These are phyloP conservation scores for Escovopsis sp. DNA, from an alignment of 2,329 filamentous ascomycete genomes.

Conservation along the genomic window DNA sequence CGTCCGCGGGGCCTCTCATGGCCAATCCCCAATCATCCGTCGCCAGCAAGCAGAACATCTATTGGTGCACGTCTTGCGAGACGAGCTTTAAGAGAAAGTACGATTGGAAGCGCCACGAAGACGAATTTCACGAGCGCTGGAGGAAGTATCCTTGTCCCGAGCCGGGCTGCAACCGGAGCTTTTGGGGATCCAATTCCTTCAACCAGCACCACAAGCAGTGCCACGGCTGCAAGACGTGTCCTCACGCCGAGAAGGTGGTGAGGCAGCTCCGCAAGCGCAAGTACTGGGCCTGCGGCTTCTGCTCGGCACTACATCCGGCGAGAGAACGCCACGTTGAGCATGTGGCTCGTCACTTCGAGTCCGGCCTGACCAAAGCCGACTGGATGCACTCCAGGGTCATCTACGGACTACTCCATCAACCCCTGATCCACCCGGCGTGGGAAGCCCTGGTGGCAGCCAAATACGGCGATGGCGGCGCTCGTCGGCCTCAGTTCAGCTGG, in stretches of 20 bases:
- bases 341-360: slow-evolving; percentile 52
- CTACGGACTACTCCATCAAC: slow-evolving; percentile 52
- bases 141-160: slow-evolving; percentile 54
- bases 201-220: slow-evolving; percentile 54
- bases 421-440: slow-evolving; percentile 47
- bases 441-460: slow-evolving; percentile 37
- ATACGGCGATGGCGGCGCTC: slow-evolving; percentile 37
- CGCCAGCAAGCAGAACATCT: slow-evolving; percentile 29
- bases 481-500: slow-evolving; percentile 49
- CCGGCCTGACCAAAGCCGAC: slow-evolving; percentile 45
- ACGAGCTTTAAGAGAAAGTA: slow-evolving; percentile 54
- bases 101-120: slow-evolving; percentile 56
- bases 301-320: slow-evolving; percentile 45
- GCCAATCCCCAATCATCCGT: slow-evolving; percentile 17
- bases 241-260: slow-evolving; percentile 49
- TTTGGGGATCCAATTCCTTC: slow-evolving; percentile 54
- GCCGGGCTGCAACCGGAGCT: slow-evolving; percentile 47
- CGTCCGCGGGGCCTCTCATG: slow-evolving; percentile 16
- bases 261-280: slow-evolving; percentile 48
- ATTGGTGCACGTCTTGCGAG: slow-evolving; percentile 45
- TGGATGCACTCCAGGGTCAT: slow-evolving; percentile 58
- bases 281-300: slow-evolving; percentile 57
- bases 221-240: slow-evolving; percentile 49
- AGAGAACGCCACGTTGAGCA: slow-evolving; percentile 55
- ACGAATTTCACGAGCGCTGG: slow-evolving; percentile 55